These are phyloP conservation scores for Coemansia sp. DNA, from an alignment of 192 early-diverging fungal species.

Conservation along the genomic window DNA sequence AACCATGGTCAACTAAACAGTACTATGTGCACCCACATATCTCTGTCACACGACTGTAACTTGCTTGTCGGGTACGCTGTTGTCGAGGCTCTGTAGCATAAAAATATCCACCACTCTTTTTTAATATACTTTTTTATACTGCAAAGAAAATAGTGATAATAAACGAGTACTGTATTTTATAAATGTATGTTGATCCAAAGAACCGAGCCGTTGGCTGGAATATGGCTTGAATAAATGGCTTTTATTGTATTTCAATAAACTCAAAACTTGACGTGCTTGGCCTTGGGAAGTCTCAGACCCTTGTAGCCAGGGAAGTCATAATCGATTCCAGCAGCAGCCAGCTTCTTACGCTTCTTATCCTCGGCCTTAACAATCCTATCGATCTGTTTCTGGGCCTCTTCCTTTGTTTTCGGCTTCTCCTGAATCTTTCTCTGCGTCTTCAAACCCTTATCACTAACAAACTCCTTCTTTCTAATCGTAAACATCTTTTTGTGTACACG, in stretches of 20 bases:
- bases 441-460: conserved; percentile 27
- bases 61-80: conserved; percentile 28
- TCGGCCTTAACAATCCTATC: conserved; percentile 57
- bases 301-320: conserved; percentile 84
- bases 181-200: no score
- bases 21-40: conserved; percentile 14
- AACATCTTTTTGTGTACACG: conserved; percentile 76
- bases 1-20: background rate
- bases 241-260: background rate
- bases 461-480: conserved; percentile 55
- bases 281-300: conserved; percentile 25
- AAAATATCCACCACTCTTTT: no score
- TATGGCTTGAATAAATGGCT: background rate
- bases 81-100: no score
- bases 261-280: conserved; percentile 43
- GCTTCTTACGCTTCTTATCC: conserved; percentile 56
- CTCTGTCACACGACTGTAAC: conserved; percentile 32
- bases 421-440: conserved; percentile 11
- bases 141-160: conserved; percentile 2
- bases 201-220: no score
- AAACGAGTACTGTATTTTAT: no score
- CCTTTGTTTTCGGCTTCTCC: conserved; percentile 60
- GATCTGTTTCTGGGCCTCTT: conserved; percentile 45
- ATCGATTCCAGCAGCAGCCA: conserved; percentile 73
- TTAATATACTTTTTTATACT: background rate